Base-by-base conservation (phyloP, 1,284 basidiomycete genomes). In the Leccinum olivaceoglutinosum region DNA sequence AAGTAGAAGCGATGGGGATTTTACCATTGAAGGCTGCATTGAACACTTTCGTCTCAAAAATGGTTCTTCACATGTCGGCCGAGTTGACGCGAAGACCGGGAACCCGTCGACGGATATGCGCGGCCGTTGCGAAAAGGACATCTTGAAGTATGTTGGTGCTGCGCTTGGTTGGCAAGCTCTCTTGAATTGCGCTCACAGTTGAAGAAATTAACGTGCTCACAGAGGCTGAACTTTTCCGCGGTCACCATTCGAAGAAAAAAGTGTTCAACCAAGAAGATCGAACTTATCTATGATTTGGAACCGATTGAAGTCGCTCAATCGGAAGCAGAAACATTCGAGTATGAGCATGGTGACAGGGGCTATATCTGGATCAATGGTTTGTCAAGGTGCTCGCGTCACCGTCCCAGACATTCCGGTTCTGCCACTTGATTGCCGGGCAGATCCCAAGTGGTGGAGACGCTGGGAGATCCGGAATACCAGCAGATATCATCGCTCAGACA, bases 81-180 rank as follows among this genome's bases (percentile, higher is more conserved):
- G 96, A 96, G 94, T 98, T 61, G 94, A 99, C 72, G 86, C 87
- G 72, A 96, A 98, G 83, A 86, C 89, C n/a, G 85, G 82, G 58
- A 98, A 71, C 94, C 96, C n/a, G 90, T 99, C 60, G 96, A 98
- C 73, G 96, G 96, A 99, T 70, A 89, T 98, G 67, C 90, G 92
- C 67, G 88, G 89, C 59, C 92, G 89, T 66, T 99, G 98, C 76
- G 95, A 99, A 80, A 93, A 94, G 77, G 93, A 98, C 11, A 95
- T 99, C 68, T 77, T 98, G 63, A 83, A 81, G 41, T 96, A 98
- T 74, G 85, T 94, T n/a, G 97, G 96, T 77, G 92, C 32, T 98
- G 73, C 92, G 97, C 65, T 78, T 99, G 64, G 96, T 99, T 67
- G 93, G 93, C 94, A 71, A 73, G 86, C 6, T 32, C 49, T 4